Conservation (phyloP, 1,284 basidiomycete genomes). For the Singerocomus inundabilis region DNA sequence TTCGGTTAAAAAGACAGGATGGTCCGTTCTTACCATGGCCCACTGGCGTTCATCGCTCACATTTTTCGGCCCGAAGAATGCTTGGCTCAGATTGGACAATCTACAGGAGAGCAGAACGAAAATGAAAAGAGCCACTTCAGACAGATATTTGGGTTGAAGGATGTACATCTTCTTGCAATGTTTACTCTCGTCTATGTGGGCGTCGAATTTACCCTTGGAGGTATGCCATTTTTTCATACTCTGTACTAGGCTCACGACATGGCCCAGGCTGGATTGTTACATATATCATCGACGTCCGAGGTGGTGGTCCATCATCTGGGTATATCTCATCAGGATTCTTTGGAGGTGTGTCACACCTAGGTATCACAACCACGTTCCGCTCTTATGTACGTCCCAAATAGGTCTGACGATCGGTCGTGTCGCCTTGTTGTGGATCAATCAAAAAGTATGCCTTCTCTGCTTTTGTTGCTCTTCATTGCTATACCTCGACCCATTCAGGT, state of each 20-base stretch:
- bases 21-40: slow-evolving; percentile 31
- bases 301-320: slow-evolving; percentile 47
- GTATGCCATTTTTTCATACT: slow-evolving; percentile 21
- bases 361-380: no score
- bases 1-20: slow-evolving; percentile 56
- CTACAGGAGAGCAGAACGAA: slow-evolving; percentile 22
- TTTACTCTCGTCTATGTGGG: slow-evolving; percentile 61
- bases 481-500: slow-evolving; percentile 16
- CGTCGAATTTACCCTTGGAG: slow-evolving; percentile 56
- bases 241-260: background rate
- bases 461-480: no score
- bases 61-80: slow-evolving; percentile 27
- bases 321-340: slow-evolving; percentile 55
- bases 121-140: slow-evolving; percentile 42
- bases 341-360: slow-evolving; percentile 35
- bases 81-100: slow-evolving; percentile 34
- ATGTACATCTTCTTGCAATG: slow-evolving; percentile 52
- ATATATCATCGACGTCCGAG: slow-evolving; percentile 44
- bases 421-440: slow-evolving; percentile 32
- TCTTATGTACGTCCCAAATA: slow-evolving; percentile 9
- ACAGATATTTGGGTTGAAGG: slow-evolving; percentile 47
- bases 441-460: slow-evolving; percentile 16
- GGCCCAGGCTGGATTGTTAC: slow-evolving; percentile 51
- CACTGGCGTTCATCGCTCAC: slow-evolving; percentile 5
- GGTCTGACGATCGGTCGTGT: slow-evolving; percentile 31